Evolutionary conservation across 164 flowering plant genomes (phyloP).

Genomic region (Vitis riparia): DNA sequence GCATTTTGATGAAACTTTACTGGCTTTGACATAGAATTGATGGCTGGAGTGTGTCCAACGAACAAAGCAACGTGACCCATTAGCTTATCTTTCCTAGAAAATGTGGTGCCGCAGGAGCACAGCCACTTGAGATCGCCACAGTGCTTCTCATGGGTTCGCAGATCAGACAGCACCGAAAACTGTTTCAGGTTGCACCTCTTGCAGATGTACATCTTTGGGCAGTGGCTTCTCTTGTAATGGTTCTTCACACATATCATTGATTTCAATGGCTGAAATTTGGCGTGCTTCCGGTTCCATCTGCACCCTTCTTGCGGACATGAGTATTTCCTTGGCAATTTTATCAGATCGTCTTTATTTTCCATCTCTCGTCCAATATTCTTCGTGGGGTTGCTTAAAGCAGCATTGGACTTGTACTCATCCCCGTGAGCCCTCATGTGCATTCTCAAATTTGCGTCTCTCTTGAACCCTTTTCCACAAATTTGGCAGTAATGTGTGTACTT

Average conservation of each 20-base stretch:
- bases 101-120: slow-evolving; percentile 81
- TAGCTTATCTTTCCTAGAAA: slow-evolving; percentile 83
- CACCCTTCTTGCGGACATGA: slow-evolving; percentile 84
- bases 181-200: slow-evolving; percentile 68
- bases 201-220: slow-evolving; percentile 78
- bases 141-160: slow-evolving; percentile 86
- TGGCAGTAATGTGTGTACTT: slow-evolving; percentile 67
- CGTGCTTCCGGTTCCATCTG: slow-evolving; percentile 71
- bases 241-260: slow-evolving; percentile 81
- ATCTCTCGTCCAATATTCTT: slow-evolving; percentile 16
- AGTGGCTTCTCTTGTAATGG: slow-evolving; percentile 84
- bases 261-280: slow-evolving; percentile 78
- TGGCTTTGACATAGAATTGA: slow-evolving; percentile 7
- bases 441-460: slow-evolving; percentile 76
- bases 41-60: slow-evolving; percentile 49
- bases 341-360: not conserved
- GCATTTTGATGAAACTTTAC: slow-evolving; percentile 9
- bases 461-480: slow-evolving; percentile 81
- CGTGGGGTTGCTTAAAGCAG: slow-evolving; percentile 49
- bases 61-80: slow-evolving; percentile 77
- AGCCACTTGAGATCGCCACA: slow-evolving; percentile 77
- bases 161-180: slow-evolving; percentile 79
- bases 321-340: slow-evolving; percentile 43
- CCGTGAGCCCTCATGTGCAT: slow-evolving; percentile 97
- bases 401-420: slow-evolving; percentile 58